Evolutionary conservation across 2,329 filamentous ascomycete species (phyloP), one percentile per base, ranked within the genome.

Genomic region (Fusarium ramigenum): DNA sequence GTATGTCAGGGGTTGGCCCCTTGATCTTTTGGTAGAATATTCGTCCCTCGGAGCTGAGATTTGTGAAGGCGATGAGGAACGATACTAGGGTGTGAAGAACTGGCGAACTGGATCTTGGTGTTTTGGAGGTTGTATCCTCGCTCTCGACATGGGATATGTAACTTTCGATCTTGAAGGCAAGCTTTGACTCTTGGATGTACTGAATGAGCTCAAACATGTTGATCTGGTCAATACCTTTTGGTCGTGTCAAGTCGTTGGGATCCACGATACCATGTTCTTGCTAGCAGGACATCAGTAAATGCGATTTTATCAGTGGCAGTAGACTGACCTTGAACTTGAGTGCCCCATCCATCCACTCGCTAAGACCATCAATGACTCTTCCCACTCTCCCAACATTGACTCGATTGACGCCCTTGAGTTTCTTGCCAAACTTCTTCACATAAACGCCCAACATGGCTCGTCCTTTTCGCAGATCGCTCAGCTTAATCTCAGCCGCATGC

Each of bases 101-200:
- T 0, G 88, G 88, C 2, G 84, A 84, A 49, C 75, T 80, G 49
- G 78, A 74, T 66, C 63, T 77, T 4, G 75, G 36, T 3, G 66
- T 32, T 34, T 79, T 79, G 9, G 71, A 67, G 53, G 72, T 60
- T 62, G 80, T 76, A 9, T 81, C 80, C 54, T 87, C 82, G 54
- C 88, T 86, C 63, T 91, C 88, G 2, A 89, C 81, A 66, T 93
- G 89, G 7, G 89, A 87, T 7, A 91, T 89, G 78, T 98, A 99
- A 54, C 94, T 93, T 82, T 99, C 96, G 16, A 98, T 93, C 81
- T 99, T 99, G 72, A 95, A 93, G 2, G 96, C 95, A 18, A 99
- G 85, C 78, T 97, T 98, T 70, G 95, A 98, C 72, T 96, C 92
- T 78, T 96, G 93, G 8, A 99, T 89, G 80, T 98, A 98, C 47